Evolutionary conservation across 2,329 filamentous ascomycete species (phyloP).

Genomic region (Calonectria fujianensis): DNA sequence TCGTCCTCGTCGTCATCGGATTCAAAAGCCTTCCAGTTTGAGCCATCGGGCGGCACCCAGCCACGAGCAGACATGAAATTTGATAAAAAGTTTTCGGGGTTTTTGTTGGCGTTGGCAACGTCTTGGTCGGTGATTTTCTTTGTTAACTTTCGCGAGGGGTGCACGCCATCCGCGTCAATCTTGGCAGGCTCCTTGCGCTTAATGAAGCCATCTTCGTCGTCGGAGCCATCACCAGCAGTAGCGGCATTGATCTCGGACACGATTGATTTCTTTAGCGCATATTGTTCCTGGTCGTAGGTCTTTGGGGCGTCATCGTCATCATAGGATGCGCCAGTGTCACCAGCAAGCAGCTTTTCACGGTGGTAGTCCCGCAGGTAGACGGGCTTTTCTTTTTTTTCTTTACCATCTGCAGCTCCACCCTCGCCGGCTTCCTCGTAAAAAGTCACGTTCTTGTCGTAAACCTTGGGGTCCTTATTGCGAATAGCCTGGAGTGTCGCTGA

Average conservation of each 20-base stretch:
- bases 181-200: slow-evolving; percentile 79
- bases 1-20: slow-evolving; percentile 92
- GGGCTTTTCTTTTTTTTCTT: slow-evolving; percentile 84
- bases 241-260: slow-evolving; percentile 87
- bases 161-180: slow-evolving; percentile 67
- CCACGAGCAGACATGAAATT: slow-evolving; percentile 96
- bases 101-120: slow-evolving; percentile 85
- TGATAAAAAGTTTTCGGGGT: slow-evolving; percentile 94
- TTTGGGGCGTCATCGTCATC: slow-evolving; percentile 74
- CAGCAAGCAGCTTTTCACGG: slow-evolving; percentile 88
- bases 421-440: slow-evolving; percentile 84
- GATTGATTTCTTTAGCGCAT: slow-evolving; percentile 85
- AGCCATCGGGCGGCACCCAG: slow-evolving; percentile 83
- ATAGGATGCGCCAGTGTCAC: slow-evolving; percentile 76
- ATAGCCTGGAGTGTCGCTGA: slow-evolving; percentile 91
- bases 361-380: slow-evolving; percentile 94
- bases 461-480: slow-evolving; percentile 89
- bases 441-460: slow-evolving; percentile 87
- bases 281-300: slow-evolving; percentile 93
- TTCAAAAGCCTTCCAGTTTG: slow-evolving; percentile 87
- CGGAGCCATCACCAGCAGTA: slow-evolving; percentile 70
- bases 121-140: slow-evolving; percentile 76
- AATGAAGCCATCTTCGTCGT: slow-evolving; percentile 78
- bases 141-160: slow-evolving; percentile 71
- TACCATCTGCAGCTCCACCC: slow-evolving; percentile 56